phyloP scores from a whole-genome alignment of 1,139 yeast species.

The Meyerozyma smithsonii region DNA sequence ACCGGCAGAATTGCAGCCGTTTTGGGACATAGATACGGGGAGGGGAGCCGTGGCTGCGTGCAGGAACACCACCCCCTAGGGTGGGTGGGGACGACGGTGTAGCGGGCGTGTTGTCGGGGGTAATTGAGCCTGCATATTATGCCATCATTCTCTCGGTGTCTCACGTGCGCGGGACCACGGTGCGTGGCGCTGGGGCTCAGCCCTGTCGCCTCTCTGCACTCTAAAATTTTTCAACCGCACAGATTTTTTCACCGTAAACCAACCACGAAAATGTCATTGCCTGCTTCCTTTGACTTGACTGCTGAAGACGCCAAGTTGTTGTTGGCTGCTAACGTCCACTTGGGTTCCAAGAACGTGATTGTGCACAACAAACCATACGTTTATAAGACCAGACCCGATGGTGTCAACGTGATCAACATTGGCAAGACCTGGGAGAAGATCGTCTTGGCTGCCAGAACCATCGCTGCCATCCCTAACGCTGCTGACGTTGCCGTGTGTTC shows the following conservation, averaged over 20 bases:
- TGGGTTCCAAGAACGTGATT: slow-evolving; percentile 99
- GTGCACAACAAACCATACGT: slow-evolving; percentile 99
- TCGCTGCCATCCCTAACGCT: slow-evolving; percentile 98
- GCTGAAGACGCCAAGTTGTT: slow-evolving; percentile 99
- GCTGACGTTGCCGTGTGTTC: slow-evolving; percentile 98
- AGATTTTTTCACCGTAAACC: slow-evolving; percentile 10
- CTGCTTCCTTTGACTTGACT: slow-evolving; percentile 88
- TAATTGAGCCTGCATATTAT: too few relatives aligned
- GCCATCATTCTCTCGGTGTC: too few relatives aligned
- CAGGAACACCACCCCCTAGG: too few relatives aligned
- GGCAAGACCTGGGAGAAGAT: slow-evolving; percentile 99
- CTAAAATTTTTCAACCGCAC: slow-evolving; percentile 10
- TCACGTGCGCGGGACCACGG: not conserved
- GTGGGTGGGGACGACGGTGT: too few relatives aligned
- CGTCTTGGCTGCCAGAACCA: slow-evolving; percentile 99
- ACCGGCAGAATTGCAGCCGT: too few relatives aligned
- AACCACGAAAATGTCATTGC: slow-evolving; percentile 58
- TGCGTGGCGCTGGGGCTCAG: slow-evolving; percentile 7
- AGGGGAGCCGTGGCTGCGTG: too few relatives aligned
- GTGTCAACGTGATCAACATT: slow-evolving; percentile 97
- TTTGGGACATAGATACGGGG: too few relatives aligned
- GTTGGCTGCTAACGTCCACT: slow-evolving; percentile 99
- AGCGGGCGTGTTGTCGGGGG: too few relatives aligned
- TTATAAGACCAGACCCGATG: slow-evolving; percentile 99
- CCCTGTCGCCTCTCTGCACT: slow-evolving; percentile 10